Evolutionary conservation across 805 yeast genomes (phyloP).

Genomic region (Barnettozyma wickerhamii): DNA sequence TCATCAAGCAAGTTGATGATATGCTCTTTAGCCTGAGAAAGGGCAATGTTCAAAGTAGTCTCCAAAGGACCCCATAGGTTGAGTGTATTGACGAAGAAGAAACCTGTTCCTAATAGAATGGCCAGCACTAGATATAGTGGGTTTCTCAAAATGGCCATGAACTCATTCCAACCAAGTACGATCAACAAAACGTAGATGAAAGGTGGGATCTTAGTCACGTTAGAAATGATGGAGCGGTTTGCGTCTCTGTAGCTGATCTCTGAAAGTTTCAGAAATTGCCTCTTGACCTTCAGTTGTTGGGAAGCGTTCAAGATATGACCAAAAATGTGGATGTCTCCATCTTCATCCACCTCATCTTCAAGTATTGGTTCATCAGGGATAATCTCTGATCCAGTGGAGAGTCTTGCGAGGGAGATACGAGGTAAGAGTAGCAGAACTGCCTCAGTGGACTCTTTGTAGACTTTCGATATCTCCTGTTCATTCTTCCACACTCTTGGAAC

Average conservation of each 20-base stretch:
- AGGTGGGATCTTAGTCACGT: constrained; percentile 75
- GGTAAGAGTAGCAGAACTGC: constrained; percentile 57
- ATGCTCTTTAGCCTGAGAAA: constrained; percentile 49
- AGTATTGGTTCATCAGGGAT: constrained; percentile 50
- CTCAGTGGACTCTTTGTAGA: constrained; percentile 56
- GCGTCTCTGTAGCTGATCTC: constrained; percentile 84
- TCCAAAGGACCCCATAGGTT: constrained; percentile 77
- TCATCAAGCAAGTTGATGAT: constrained; percentile 59
- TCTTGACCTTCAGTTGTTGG: constrained; percentile 53
- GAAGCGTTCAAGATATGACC: constrained; percentile 52
- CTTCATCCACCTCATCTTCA: constrained; percentile 35
- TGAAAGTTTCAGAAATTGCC: constrained; percentile 65
- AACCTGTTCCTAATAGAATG: constrained; percentile 52
- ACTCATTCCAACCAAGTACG: constrained; percentile 93
- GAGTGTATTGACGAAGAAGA: constrained; percentile 63
- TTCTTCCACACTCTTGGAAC: constrained; percentile 80
- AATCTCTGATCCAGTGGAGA: constrained; percentile 50
- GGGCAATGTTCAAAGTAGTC: constrained; percentile 53
- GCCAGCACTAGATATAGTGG: constrained; percentile 73
- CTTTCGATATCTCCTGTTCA: constrained; percentile 64
- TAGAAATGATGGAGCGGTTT: constrained; percentile 76
- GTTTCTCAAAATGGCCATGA: constrained; percentile 79
- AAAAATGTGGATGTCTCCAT: constrained; percentile 41
- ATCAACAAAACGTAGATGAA: constrained; percentile 71
- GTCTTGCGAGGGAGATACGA: constrained; percentile 45